A percentile compares a stretch with the other conserved stretches of the same genome.
Evolutionary conservation across 163 green algal species (phyloP).

Genomic region (Chlamydomonas reinhardtii): DNA sequence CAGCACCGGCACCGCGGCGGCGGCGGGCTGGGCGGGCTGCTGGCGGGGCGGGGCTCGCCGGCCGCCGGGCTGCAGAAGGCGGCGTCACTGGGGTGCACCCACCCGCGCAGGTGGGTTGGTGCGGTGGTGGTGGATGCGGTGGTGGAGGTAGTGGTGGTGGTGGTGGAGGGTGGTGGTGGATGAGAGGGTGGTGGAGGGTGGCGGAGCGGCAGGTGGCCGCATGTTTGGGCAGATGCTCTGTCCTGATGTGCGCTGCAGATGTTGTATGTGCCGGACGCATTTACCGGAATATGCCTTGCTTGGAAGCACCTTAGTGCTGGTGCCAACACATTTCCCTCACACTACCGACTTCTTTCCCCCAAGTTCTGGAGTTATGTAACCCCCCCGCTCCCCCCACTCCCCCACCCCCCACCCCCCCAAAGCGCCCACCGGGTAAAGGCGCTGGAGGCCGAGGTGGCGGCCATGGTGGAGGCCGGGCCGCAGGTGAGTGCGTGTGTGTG

Average conservation of each 20-base stretch:
- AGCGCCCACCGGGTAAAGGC: slow-evolving; percentile 14
- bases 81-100: slow-evolving; percentile 7
- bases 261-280: no score
- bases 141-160: no score
- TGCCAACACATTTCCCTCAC: no score
- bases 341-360: neutral
- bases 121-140: neutral
- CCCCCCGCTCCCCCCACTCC: neutral
- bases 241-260: no score
- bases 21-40: neutral
- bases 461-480: slow-evolving; percentile 8
- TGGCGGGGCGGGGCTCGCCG: neutral
- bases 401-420: neutral
- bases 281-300: no score
- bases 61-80: neutral
- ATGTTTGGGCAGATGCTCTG: no score
- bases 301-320: no score
- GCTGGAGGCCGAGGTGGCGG: slow-evolving; percentile 8
- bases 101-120: neutral
- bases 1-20: neutral
- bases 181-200: no score
- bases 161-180: no score
- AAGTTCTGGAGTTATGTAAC: neutral
- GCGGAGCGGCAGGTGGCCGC: no score
- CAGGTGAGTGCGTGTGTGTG: neutral